phyloP scores from a whole-genome alignment of 208 protist genomes.

The Trypanosoma caninum region DNA sequence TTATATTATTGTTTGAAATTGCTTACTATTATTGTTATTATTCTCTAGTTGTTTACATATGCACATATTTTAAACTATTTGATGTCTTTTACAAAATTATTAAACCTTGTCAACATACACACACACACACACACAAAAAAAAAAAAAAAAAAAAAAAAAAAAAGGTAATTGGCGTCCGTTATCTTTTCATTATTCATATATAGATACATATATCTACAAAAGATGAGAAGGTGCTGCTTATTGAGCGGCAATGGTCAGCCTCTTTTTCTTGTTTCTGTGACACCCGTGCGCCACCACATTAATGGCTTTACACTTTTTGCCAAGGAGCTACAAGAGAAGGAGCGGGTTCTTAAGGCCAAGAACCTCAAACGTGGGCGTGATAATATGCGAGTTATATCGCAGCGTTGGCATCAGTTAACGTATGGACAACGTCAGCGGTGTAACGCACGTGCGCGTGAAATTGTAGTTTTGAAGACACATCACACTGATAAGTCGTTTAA shows the following conservation, averaged over 20 bases:
- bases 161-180: constrained; percentile 12
- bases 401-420: constrained; percentile 35
- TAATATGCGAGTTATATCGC: constrained; percentile 47
- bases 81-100: too few relatives aligned
- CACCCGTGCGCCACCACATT: constrained; percentile 32
- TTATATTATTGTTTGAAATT: too few relatives aligned
- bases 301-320: constrained; percentile 69
- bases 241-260: constrained; percentile 9
- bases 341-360: constrained; percentile 29
- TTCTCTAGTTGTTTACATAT: too few relatives aligned
- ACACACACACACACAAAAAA: too few relatives aligned
- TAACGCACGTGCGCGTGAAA: constrained; percentile 42
- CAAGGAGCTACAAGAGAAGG: constrained; percentile 30
- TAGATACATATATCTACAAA: neutral
- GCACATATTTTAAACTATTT: too few relatives aligned
- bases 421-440: constrained; percentile 26
- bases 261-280: constrained; percentile 1
- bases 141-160: constrained; percentile 12
- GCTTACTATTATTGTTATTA: too few relatives aligned
- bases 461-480: constrained; percentile 12
- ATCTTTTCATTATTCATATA: neutral
- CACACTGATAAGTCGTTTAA: constrained; percentile 45
- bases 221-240: constrained; percentile 23
- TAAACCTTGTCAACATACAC: too few relatives aligned
- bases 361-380: constrained; percentile 27